These are phyloP conservation scores for Amylocystis lapponica DNA, from an alignment of 768 basidiomycete genomes.

Conservation along the genomic window DNA sequence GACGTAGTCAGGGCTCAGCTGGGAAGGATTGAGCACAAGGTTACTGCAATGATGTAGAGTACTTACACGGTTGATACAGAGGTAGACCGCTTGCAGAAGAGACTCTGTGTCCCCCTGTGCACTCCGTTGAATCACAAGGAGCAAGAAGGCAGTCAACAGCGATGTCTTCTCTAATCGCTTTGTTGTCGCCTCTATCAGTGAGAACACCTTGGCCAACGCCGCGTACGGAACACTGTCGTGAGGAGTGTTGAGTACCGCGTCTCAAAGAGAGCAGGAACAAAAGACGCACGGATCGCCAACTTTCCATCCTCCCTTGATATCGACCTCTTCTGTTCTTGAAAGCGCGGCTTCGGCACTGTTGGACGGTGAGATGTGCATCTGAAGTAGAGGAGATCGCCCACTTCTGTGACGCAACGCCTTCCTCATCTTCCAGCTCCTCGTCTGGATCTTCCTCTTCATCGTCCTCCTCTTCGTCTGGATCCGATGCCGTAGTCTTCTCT, in stretches of 20 bases:
- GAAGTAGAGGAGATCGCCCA: slow-evolving; percentile 23
- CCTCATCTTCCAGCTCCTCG: slow-evolving; percentile 37
- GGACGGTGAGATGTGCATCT: not conserved
- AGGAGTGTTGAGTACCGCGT: not conserved
- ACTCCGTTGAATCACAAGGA: slow-evolving; percentile 86
- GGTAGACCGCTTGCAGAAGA: slow-evolving; percentile 84
- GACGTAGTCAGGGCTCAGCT: slow-evolving; percentile 94
- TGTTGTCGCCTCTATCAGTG: slow-evolving; percentile 88
- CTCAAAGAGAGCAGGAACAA: not conserved
- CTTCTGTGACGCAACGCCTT: slow-evolving; percentile 62
- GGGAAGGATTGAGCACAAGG: slow-evolving; percentile 1
- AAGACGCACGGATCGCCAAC: slow-evolving; percentile 69
- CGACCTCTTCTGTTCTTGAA: slow-evolving; percentile 58
- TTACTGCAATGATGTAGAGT: not conserved
- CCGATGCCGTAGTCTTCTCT: slow-evolving; percentile 3
- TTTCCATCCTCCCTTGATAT: slow-evolving; percentile 80
- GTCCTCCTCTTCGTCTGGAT: slow-evolving; percentile 21
- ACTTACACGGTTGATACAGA: slow-evolving; percentile 92
- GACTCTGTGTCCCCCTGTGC: slow-evolving; percentile 67
- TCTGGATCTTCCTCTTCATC: slow-evolving; percentile 29
- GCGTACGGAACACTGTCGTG: slow-evolving; percentile 87
- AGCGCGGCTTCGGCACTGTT: slow-evolving; percentile 65
- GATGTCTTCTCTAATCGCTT: slow-evolving; percentile 92
- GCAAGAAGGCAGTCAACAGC: slow-evolving; percentile 80
- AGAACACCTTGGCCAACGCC: slow-evolving; percentile 83